A percentile compares a stretch with the other conserved stretches of the same genome.
phyloP scores from a whole-genome alignment of 148 eudicot genomes.

The Agrostemma githago region DNA sequence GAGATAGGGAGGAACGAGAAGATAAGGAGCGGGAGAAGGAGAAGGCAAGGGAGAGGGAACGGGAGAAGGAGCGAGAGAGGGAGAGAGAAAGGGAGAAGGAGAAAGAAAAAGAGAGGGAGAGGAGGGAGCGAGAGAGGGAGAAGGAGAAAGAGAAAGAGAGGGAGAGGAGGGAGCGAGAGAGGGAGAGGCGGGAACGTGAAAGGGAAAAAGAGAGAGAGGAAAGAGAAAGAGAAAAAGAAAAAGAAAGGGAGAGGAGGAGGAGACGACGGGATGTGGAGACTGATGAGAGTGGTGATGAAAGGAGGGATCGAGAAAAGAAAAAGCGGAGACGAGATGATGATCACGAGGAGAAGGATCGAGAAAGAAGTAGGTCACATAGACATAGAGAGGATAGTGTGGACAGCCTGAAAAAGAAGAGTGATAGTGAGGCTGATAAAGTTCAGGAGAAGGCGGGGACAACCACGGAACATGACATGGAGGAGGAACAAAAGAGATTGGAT shows the following conservation, averaged over 20 bases:
- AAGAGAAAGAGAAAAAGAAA: slow-evolving; percentile 21
- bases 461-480: slow-evolving; percentile 63
- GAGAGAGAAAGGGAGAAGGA: slow-evolving; percentile 28
- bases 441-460: slow-evolving; percentile 37
- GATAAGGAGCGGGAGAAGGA: slow-evolving; percentile 20
- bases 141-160: slow-evolving; percentile 28
- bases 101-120: slow-evolving; percentile 20
- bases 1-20: background rate
- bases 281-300: slow-evolving; percentile 33
- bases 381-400: slow-evolving; percentile 55
- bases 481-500: slow-evolving; percentile 71
- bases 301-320: slow-evolving; percentile 46
- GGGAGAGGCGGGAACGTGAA: slow-evolving; percentile 6
- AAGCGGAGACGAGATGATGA: slow-evolving; percentile 9
- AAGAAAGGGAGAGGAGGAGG: slow-evolving; percentile 36
- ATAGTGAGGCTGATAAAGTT: slow-evolving; percentile 33
- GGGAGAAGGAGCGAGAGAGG: slow-evolving; percentile 19
- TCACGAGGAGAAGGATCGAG: slow-evolving; percentile 41
- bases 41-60: slow-evolving; percentile 16
- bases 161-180: slow-evolving; percentile 9
- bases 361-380: slow-evolving; percentile 37
- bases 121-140: slow-evolving; percentile 24
- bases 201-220: slow-evolving; percentile 22
- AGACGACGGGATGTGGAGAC: slow-evolving; percentile 13
- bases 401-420: slow-evolving; percentile 37